phyloP scores from a whole-genome alignment of 441 rosid species.

The Flueggea neowawraea region DNA sequence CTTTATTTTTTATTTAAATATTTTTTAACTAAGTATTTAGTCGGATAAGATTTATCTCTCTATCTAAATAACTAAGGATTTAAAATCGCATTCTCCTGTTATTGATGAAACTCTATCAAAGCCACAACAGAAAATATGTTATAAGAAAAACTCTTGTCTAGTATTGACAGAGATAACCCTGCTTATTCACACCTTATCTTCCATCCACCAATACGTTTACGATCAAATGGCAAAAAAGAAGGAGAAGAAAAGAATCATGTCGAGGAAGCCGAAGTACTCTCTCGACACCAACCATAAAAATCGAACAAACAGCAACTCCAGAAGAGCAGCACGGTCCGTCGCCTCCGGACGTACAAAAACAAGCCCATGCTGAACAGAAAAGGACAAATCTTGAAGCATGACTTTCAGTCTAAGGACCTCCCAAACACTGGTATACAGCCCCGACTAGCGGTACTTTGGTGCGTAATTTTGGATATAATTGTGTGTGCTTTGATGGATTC shows the following conservation, averaged over 20 bases:
- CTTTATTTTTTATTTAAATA: no score
- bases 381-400: conserved; percentile 64
- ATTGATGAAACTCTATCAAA: no score
- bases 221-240: conserved; percentile 50
- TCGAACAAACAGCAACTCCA: conserved; percentile 20
- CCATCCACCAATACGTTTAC: background rate
- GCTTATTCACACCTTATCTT: no score
- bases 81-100: no score
- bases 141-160: conserved; percentile 44
- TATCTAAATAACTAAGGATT: no score
- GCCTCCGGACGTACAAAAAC: conserved; percentile 67
- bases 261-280: conserved; percentile 90
- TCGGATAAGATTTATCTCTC: no score
- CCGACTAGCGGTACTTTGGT: conserved; percentile 96
- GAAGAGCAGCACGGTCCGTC: conserved; percentile 82
- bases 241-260: conserved; percentile 62
- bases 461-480: conserved; percentile 6
- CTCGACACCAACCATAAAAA: conserved; percentile 57
- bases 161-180: conserved; percentile 23
- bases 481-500: no score
- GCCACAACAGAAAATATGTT: no score
- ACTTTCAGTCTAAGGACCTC: conserved; percentile 67
- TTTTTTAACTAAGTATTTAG: no score
- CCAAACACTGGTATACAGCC: conserved; percentile 82
- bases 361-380: conserved; percentile 50